phyloP scores from a whole-genome alignment of 257 asterid species.

The Nicotiana knightiana region DNA sequence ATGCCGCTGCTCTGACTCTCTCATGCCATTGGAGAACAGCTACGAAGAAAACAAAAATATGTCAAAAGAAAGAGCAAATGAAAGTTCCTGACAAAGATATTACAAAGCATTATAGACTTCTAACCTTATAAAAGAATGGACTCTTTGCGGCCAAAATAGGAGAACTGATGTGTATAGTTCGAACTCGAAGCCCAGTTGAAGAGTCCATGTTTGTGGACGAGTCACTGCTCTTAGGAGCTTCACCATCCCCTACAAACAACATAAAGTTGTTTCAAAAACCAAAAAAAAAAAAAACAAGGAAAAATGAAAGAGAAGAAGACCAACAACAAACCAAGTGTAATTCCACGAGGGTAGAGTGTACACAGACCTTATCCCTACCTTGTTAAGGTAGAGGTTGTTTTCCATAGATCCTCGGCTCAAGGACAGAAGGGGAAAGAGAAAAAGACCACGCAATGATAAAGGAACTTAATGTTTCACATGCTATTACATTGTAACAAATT shows the following conservation, averaged over 20 bases:
- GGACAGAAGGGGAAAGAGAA: not conserved
- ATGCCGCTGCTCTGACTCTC: slow-evolving; percentile 61
- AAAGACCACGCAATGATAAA: not conserved
- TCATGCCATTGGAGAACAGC: slow-evolving; percentile 78
- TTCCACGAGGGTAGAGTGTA: too few species aligned
- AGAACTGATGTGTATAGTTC: slow-evolving; percentile 72
- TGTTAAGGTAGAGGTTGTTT: too few species aligned
- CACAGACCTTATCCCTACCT: too few species aligned
- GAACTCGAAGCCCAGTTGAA: slow-evolving; percentile 32
- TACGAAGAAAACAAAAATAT: slow-evolving; percentile 13
- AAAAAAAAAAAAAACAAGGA: too few species aligned
- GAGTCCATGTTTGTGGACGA: slow-evolving; percentile 38
- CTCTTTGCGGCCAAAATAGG: slow-evolving; percentile 94
- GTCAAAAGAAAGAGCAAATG: not conserved
- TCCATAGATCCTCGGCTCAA: too few species aligned
- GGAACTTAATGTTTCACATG: slow-evolving; percentile 1
- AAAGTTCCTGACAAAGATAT: not conserved
- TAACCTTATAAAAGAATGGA: slow-evolving; percentile 72
- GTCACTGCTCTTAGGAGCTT: slow-evolving; percentile 26
- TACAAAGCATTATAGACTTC: not conserved
- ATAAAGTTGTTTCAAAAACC: not conserved
- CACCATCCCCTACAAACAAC: slow-evolving; percentile 37
- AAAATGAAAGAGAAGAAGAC: not conserved
- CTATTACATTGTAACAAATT: not conserved
- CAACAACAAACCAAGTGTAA: too few species aligned